Conservation (phyloP, 2,329 filamentous ascomycete species). For the Corinectria fuckeliana region DNA sequence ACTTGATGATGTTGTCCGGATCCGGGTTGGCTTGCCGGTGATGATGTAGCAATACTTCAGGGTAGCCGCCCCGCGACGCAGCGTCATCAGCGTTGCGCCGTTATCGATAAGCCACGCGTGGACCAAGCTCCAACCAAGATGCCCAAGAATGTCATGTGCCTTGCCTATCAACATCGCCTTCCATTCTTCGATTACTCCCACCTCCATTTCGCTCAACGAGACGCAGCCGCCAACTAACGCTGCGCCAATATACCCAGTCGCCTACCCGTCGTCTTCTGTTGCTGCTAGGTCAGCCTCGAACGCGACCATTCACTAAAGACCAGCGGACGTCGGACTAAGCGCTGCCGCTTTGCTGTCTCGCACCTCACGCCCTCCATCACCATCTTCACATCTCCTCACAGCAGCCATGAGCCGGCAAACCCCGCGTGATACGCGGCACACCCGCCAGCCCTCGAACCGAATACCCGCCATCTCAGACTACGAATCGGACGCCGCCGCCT, state of each 20-base stretch:
- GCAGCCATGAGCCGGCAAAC: constrained; percentile 52
- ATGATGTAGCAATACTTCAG: constrained; percentile 28
- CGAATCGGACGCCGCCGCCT: constrained; percentile 66
- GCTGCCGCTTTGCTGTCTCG: not conserved
- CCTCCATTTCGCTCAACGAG: constrained; percentile 13
- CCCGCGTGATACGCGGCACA: constrained; percentile 49
- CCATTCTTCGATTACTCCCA: constrained; percentile 15
- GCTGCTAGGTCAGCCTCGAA: not conserved
- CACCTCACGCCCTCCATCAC: not conserved
- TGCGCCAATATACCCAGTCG: not conserved
- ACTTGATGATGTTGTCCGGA: constrained; percentile 7
- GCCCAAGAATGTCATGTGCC: constrained; percentile 26
- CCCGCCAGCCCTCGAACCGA: constrained; percentile 49
- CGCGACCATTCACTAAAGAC: not conserved
- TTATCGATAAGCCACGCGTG: constrained; percentile 40
- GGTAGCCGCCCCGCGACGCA: constrained; percentile 18
- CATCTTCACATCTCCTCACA: constrained; percentile 19
- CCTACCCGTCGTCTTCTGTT: not conserved
- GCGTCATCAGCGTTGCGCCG: constrained; percentile 29
- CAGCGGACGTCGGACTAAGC: not conserved
- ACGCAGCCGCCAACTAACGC: not conserved
- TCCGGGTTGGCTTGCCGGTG: constrained; percentile 16
- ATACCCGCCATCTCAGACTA: constrained; percentile 62
- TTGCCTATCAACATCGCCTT: constrained; percentile 19
- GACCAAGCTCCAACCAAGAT: constrained; percentile 21